Conservation (phyloP, 2,329 filamentous ascomycete genomes). For the Ceratocystis colombiana region DNA sequence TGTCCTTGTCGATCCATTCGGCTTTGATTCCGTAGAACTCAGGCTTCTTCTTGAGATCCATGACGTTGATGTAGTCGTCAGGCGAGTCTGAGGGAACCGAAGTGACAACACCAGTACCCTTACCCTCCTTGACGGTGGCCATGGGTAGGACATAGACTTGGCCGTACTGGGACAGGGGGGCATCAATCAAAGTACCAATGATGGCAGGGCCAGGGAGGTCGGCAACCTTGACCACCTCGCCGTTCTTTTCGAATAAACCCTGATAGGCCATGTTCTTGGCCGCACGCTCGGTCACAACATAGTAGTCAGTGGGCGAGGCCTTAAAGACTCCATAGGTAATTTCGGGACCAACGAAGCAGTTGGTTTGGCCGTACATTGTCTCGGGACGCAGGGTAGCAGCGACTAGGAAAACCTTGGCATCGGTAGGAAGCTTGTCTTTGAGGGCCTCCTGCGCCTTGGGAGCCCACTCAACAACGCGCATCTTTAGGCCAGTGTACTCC, state of each 20-base stretch:
- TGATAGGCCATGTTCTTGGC: constrained; percentile 97
- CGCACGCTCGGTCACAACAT: constrained; percentile 70
- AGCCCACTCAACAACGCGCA: constrained; percentile 84
- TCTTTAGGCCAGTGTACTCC: constrained; percentile 86
- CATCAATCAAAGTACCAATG: constrained; percentile 79
- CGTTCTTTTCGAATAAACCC: constrained; percentile 68
- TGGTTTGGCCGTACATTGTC: constrained; percentile 98
- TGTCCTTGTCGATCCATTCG: constrained; percentile 88
- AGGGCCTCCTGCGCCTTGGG: constrained; percentile 61
- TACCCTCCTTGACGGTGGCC: constrained; percentile 83
- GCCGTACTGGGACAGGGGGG: constrained; percentile 76
- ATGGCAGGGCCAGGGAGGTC: constrained; percentile 69
- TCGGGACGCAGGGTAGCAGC: constrained; percentile 88
- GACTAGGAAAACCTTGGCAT: constrained; percentile 75
- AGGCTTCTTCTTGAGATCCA: constrained; percentile 84
- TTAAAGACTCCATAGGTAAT: constrained; percentile 85
- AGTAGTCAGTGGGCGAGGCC: constrained; percentile 67
- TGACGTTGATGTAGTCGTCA: constrained; percentile 84
- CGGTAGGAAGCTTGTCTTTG: constrained; percentile 66
- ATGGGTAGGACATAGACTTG: constrained; percentile 86
- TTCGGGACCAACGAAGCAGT: constrained; percentile 87
- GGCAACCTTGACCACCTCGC: constrained; percentile 61
- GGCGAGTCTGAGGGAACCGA: constrained; percentile 89
- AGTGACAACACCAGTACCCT: constrained; percentile 94
- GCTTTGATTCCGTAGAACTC: constrained; percentile 95